phyloP scores from a whole-genome alignment of 345 rosid species.

The Camelina neglecta region DNA sequence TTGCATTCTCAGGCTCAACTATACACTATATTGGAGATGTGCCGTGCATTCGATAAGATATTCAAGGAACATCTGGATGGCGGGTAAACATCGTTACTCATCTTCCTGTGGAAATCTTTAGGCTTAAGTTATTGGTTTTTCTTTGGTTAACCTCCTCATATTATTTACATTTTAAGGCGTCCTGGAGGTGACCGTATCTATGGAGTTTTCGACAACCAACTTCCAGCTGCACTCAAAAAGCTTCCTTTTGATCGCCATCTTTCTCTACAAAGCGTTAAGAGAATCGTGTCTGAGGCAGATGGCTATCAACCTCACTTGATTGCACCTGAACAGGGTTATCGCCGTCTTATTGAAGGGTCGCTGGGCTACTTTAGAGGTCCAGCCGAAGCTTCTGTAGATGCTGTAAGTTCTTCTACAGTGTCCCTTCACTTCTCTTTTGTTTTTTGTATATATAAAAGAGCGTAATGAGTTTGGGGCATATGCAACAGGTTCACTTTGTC shows the following conservation, averaged over 20 bases:
- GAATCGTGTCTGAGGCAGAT: constrained; percentile 82
- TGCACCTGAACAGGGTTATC: constrained; percentile 88
- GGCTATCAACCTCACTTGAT: constrained; percentile 91
- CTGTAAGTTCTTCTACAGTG: constrained; percentile 54
- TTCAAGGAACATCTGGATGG: constrained; percentile 97
- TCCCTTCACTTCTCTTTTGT: background rate
- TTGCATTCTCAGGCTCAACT: constrained; percentile 68
- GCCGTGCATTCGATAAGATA: constrained; percentile 85
- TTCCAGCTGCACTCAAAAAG: constrained; percentile 85
- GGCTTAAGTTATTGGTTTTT: background rate
- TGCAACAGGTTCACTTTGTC: constrained; percentile 71
- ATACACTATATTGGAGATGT: constrained; percentile 76
- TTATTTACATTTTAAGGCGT: constrained; percentile 51
- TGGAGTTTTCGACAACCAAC: constrained; percentile 86
- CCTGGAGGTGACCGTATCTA: constrained; percentile 88
- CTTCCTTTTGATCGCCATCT: constrained; percentile 92
- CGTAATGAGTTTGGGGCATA: constrained; percentile 1
- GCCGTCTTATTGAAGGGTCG: constrained; percentile 73
- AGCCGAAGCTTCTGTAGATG: constrained; percentile 87
- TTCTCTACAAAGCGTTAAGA: constrained; percentile 75
- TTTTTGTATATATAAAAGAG: background rate
- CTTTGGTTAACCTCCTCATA: background rate
- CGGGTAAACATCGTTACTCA: constrained; percentile 57
- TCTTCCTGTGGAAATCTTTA: background rate
- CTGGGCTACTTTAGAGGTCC: constrained; percentile 81